Evolutionary conservation across 805 yeast genomes (phyloP).

Genomic region (Metschnikowia sp.): DNA sequence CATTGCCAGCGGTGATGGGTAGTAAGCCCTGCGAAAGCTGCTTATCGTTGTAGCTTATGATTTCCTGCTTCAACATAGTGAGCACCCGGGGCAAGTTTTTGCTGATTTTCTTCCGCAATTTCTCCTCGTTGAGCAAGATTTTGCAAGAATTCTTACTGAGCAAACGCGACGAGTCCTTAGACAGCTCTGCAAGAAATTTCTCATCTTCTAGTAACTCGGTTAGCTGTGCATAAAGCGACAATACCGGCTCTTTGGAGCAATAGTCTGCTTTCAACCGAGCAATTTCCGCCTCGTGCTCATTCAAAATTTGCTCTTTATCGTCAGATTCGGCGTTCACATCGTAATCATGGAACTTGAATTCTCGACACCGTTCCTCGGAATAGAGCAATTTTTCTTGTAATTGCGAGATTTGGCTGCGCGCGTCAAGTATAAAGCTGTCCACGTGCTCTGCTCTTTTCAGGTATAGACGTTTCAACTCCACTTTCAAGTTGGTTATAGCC

Average conservation of each 20-base stretch:
- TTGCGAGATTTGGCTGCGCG: conserved; percentile 55
- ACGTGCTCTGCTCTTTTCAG: conserved; percentile 60
- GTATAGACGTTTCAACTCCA: conserved; percentile 56
- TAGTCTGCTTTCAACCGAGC: conserved; percentile 47
- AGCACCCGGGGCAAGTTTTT: conserved; percentile 66
- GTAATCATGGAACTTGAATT: conserved; percentile 42
- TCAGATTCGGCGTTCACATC: conserved; percentile 35
- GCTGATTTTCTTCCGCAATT: conserved; percentile 61
- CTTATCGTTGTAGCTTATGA: conserved; percentile 46
- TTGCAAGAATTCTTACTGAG: conserved; percentile 73
- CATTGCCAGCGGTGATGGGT: conserved; percentile 43
- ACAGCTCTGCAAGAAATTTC: conserved; percentile 58
- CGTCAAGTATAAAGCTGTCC: conserved; percentile 61
- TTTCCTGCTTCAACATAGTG: conserved; percentile 44
- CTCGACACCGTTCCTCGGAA: conserved; percentile 46
- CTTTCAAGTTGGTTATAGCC: conserved; percentile 49
- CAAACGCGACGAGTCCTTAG: conserved; percentile 77
- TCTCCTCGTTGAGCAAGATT: conserved; percentile 77
- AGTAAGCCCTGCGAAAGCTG: conserved; percentile 19
- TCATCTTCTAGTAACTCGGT: conserved; percentile 59
- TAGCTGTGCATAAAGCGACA: conserved; percentile 54
- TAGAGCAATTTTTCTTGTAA: conserved; percentile 64
- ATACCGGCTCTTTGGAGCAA: conserved; percentile 50
- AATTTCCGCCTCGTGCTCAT: conserved; percentile 63
- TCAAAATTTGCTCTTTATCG: conserved; percentile 58